phyloP scores from a whole-genome alignment of 1,284 basidiomycete genomes.

The Trichosporon asahii region DNA sequence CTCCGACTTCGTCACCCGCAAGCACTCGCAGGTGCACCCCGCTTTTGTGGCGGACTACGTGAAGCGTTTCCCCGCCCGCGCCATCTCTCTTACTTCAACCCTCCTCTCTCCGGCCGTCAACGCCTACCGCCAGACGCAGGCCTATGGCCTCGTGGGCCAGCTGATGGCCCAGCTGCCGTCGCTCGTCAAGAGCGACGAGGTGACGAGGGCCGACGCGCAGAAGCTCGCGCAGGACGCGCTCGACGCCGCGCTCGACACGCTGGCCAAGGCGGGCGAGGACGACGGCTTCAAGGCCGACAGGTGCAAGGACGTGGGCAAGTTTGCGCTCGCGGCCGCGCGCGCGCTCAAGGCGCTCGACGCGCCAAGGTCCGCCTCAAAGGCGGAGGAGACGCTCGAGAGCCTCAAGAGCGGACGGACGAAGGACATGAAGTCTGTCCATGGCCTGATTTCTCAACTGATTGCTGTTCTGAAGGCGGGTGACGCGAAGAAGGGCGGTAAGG shows the following conservation, averaged over 20 bases:
- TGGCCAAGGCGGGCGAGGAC: constrained; percentile 56
- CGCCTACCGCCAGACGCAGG: constrained; percentile 69
- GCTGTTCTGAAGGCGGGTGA: constrained; percentile 41
- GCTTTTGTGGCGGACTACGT: constrained; percentile 77
- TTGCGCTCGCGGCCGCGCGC: constrained; percentile 64
- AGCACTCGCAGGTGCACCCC: constrained; percentile 70
- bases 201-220: constrained; percentile 51
- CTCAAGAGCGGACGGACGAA: constrained; percentile 56
- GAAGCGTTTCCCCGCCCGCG: constrained; percentile 63
- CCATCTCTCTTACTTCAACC: constrained; percentile 65
- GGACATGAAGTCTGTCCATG: constrained; percentile 55
- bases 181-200: constrained; percentile 53
- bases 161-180: constrained; percentile 63
- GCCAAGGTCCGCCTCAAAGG: neutral
- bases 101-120: constrained; percentile 64
- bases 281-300: constrained; percentile 61
- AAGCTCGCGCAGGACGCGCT: constrained; percentile 58
- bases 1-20: constrained; percentile 73
- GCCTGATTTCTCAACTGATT: constrained; percentile 56
- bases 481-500: constrained; percentile 23
- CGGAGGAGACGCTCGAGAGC: constrained; percentile 39
- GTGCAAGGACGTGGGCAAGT: constrained; percentile 75
- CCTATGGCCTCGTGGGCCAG: constrained; percentile 66
- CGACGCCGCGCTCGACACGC: constrained; percentile 58
- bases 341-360: constrained; percentile 56